These are phyloP conservation scores for Trebouxia sp. DNA, from an alignment of 139 green algal genomes.

Conservation along the genomic window DNA sequence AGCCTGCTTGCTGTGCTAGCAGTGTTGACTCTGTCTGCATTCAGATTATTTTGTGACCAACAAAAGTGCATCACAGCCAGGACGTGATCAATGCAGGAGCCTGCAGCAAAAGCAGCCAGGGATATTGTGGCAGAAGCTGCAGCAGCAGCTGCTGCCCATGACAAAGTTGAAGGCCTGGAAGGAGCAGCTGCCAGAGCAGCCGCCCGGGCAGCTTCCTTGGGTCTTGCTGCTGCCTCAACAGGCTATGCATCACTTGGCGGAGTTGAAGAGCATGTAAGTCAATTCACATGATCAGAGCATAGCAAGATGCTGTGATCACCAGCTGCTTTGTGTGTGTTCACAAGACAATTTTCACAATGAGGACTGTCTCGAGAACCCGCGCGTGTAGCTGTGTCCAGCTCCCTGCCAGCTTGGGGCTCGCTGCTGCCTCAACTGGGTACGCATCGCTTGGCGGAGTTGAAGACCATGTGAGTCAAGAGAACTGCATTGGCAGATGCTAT, in stretches of 20 bases:
- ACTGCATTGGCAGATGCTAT: too few relatives aligned
- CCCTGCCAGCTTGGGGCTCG: conserved; percentile 34
- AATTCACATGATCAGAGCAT: conserved; percentile 52
- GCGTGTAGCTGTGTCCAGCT: too few relatives aligned
- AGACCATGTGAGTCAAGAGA: conserved; percentile 45
- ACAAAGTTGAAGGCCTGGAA: conserved; percentile 7
- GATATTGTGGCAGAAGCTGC: conserved; percentile 34
- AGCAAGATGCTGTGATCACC: neutral
- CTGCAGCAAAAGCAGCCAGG: neutral
- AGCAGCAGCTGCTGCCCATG: neutral
- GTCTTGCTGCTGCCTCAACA: conserved; percentile 18
- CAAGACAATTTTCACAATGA: too few relatives aligned
- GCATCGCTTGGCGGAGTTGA: conserved; percentile 49
- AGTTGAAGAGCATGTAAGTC: conserved; percentile 45
- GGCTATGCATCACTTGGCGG: conserved; percentile 53
- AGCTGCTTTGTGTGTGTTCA: neutral
- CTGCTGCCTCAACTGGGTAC: conserved; percentile 25
- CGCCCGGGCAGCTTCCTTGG: conserved; percentile 37
- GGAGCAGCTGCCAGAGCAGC: conserved; percentile 47
- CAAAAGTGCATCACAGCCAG: neutral
- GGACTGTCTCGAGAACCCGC: too few relatives aligned
- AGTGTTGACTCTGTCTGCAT: neutral
- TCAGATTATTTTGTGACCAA: neutral
- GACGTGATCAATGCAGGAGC: neutral
- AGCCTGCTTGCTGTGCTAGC: neutral